Evolutionary conservation across 768 basidiomycete genomes (phyloP), one percentile per base, ranked within the genome.

Genomic region (Epithele typhae): DNA sequence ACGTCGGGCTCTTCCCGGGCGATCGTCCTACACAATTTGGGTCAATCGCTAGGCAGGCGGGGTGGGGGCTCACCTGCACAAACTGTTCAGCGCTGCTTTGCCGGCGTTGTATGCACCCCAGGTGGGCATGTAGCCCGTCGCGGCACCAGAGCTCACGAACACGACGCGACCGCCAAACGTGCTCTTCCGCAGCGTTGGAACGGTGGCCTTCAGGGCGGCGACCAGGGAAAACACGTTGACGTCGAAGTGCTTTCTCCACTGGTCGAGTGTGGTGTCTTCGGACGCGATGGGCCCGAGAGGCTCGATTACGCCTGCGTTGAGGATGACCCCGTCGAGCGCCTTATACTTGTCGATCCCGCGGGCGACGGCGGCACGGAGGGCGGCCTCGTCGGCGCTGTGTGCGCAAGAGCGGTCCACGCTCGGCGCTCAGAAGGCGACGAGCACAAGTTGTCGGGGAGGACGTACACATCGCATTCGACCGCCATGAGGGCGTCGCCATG

Each of bases 11-110:
- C 92, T 62, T 96, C 94, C 55, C 78, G 78, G 15, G 83, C 87
- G 17, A 95, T 69, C 0, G 92, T 95, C 64, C 92, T 92, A 30
- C 9, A 42, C 6, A 25, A 30, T 6, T 17, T 15, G 22, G 8
- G 27, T 30, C 27, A 30, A 30, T 14, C 27, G 27, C 27, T 7
- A 30, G 15, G 37, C 27, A n/a, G 30, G 9, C 4, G 36, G 15
- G 39, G 19, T 11, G 23, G n/a, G n/a, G 22, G 53, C 61, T 25
- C 59, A 84, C 88, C 87, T 78, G 68, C 81, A 82, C 35, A 96
- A 69, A 18, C 84, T 86, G 64, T 94, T 96, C 81, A 92, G 74
- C 1, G 91, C 92, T 1, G 94, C 92, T 64, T 97, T 94, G 47
- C 77, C 73, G 10, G 92, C 84, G 51, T 78, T 87, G 63, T 91